Percentiles rank a stretch among this genome's conserved stretches.
phyloP scores from a whole-genome alignment of 2,329 filamentous ascomycete genomes.

The Verticillium dahliae region DNA sequence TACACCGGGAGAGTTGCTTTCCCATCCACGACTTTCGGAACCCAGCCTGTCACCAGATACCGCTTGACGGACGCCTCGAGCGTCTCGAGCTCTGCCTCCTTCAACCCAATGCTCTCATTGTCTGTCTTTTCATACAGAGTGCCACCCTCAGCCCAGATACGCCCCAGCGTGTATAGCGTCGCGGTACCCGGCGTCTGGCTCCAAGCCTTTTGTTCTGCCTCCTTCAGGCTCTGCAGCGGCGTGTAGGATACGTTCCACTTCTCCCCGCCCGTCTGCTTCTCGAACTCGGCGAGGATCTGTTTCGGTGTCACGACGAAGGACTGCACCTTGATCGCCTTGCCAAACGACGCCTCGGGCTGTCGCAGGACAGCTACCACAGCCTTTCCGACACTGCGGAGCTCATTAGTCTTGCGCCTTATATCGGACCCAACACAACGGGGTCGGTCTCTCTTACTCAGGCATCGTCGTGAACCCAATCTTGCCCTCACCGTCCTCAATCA shows the following conservation, averaged over 20 bases:
- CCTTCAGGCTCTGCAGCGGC: slow-evolving; percentile 44
- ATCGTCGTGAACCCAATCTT: slow-evolving; percentile 64
- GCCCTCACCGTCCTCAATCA: slow-evolving; percentile 57
- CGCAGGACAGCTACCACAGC: slow-evolving; percentile 56
- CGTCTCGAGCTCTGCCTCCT: slow-evolving; percentile 42
- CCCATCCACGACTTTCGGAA: background rate
- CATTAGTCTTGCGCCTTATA: background rate
- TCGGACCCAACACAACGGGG: background rate
- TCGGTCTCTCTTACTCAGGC: slow-evolving; percentile 46
- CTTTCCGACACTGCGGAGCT: slow-evolving; percentile 50
- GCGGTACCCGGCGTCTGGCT: slow-evolving; percentile 39
- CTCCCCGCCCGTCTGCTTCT: slow-evolving; percentile 51
- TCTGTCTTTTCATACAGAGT: slow-evolving; percentile 65
- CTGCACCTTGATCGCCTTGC: slow-evolving; percentile 58
- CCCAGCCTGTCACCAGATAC: background rate
- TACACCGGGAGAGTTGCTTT: too few species aligned
- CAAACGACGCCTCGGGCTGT: slow-evolving; percentile 45
- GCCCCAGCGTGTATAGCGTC: slow-evolving; percentile 51
- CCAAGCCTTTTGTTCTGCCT: slow-evolving; percentile 55
- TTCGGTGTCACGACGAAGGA: slow-evolving; percentile 63
- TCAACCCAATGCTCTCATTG: slow-evolving; percentile 50
- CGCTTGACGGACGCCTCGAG: slow-evolving; percentile 27
- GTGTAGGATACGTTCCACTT: slow-evolving; percentile 50
- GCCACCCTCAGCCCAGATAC: slow-evolving; percentile 69
- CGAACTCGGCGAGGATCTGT: slow-evolving; percentile 58